Percentiles rank a stretch among this genome's conserved stretches.
phyloP scores from a whole-genome alignment of 2,329 filamentous ascomycete genomes.

The Epichloe uncinata region DNA sequence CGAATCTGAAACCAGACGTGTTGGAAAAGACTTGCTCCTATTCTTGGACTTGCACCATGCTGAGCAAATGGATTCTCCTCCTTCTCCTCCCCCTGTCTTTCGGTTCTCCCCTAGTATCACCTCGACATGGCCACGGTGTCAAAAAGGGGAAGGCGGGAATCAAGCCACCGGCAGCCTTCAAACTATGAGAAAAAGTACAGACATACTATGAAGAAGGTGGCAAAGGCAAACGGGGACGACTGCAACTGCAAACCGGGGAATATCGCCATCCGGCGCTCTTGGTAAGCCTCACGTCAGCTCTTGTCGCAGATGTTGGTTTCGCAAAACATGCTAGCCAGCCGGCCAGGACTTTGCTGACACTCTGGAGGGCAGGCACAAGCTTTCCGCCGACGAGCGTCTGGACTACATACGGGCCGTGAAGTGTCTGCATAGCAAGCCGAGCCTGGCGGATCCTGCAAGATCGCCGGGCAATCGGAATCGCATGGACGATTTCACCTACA shows the following conservation, averaged over 20 bases:
- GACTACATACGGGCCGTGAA: slow-evolving; percentile 3
- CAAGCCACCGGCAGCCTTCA: slow-evolving; percentile 7
- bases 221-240: not conserved
- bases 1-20: too few relatives aligned
- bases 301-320: not conserved
- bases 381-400: not conserved
- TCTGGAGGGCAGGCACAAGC: not conserved
- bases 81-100: too few relatives aligned
- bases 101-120: too few relatives aligned
- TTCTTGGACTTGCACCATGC: too few relatives aligned
- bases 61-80: too few relatives aligned
- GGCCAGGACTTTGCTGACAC: too few relatives aligned
- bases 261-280: slow-evolving; percentile 1
- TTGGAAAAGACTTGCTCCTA: too few relatives aligned
- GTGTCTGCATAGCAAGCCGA: slow-evolving; percentile 5
- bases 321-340: not conserved
- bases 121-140: too few relatives aligned
- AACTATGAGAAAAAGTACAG: slow-evolving; percentile 4
- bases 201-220: not conserved
- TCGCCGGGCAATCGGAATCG: slow-evolving; percentile 4
- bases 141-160: too few relatives aligned
- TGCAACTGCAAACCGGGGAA: not conserved
- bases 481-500: slow-evolving; percentile 3
- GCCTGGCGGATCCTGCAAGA: not conserved
- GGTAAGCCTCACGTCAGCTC: not conserved